Conservation (phyloP, 257 asterid genomes). For the Solanum virginianum region DNA sequence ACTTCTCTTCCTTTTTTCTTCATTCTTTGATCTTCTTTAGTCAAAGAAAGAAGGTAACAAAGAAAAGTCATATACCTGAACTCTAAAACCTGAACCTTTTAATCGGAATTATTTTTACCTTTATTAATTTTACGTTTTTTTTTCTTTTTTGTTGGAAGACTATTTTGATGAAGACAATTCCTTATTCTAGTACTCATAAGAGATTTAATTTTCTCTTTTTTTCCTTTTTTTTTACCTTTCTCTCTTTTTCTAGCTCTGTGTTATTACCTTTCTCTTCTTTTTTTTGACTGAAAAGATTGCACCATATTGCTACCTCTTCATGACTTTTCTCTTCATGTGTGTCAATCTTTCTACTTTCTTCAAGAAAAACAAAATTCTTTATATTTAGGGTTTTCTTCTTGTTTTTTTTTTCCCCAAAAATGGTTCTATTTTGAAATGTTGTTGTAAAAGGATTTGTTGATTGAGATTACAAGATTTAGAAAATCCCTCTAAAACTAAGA, state of each 20-base stretch:
- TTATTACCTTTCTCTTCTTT: neutral
- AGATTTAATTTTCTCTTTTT: neutral
- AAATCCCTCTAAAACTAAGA: neutral
- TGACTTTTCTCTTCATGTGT: neutral
- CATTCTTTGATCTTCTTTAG: conserved; percentile 26
- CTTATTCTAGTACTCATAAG: neutral
- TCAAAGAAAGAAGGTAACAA: conserved; percentile 8
- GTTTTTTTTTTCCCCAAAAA: neutral
- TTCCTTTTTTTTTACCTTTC: neutral
- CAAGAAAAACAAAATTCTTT: neutral
- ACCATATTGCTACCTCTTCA: neutral
- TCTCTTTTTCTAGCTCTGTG: neutral
- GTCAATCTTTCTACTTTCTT: neutral
- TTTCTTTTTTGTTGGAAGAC: neutral
- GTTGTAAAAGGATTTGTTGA: neutral
- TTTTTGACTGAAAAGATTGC: neutral
- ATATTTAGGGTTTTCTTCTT: neutral
- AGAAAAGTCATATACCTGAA: conserved; percentile 22
- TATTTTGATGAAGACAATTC: conserved; percentile 41
- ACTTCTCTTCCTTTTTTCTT: conserved; percentile 23
- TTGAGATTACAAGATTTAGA: neutral
- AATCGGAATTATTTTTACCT: conserved; percentile 4
- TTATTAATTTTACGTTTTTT: neutral
- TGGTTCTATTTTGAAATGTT: neutral
- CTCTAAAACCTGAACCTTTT: neutral